These are phyloP conservation scores for Prosopis cineraria DNA, from an alignment of 306 rosid genomes.

Conservation along the genomic window DNA sequence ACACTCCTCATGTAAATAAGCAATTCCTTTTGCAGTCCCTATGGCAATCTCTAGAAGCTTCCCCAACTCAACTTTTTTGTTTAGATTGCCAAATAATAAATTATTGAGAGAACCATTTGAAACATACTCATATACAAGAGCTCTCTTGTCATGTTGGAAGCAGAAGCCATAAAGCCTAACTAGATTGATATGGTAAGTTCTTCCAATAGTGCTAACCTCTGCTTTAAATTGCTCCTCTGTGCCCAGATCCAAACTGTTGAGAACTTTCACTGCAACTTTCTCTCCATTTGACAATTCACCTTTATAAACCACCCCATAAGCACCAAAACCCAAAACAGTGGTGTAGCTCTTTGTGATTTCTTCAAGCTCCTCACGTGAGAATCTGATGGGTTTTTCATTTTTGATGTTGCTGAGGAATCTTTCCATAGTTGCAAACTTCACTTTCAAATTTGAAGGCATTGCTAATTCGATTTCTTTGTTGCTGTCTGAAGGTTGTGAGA, in stretches of 20 bases:
- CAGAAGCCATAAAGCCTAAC: constrained; percentile 53
- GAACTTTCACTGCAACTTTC: constrained; percentile 49
- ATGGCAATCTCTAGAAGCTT: constrained; percentile 49
- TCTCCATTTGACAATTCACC: constrained; percentile 45
- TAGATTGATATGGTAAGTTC: constrained; percentile 51
- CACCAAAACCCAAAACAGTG: constrained; percentile 51
- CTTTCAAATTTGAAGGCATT: constrained; percentile 34
- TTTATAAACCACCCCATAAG: constrained; percentile 45
- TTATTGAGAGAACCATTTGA: constrained; percentile 43
- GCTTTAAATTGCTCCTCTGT: constrained; percentile 55
- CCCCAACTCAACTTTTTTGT: constrained; percentile 26
- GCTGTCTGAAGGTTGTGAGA: constrained; percentile 21
- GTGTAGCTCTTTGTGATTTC: constrained; percentile 38
- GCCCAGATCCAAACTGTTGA: constrained; percentile 36
- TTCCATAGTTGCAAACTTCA: constrained; percentile 54
- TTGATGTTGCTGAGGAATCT: constrained; percentile 49
- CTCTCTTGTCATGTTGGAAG: constrained; percentile 39
- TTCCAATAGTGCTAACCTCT: constrained; percentile 55
- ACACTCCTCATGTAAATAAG: constrained; percentile 53
- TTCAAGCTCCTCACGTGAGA: constrained; percentile 40
- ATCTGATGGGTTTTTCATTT: constrained; percentile 48
- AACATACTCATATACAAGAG: constrained; percentile 50
- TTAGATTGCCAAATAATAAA: constrained; percentile 34
- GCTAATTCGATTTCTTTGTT: constrained; percentile 16
- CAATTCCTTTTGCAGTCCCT: constrained; percentile 53